These are phyloP conservation scores for Mucor piriformis DNA, from an alignment of 371 early-diverging fungal genomes.

Conservation along the genomic window DNA sequence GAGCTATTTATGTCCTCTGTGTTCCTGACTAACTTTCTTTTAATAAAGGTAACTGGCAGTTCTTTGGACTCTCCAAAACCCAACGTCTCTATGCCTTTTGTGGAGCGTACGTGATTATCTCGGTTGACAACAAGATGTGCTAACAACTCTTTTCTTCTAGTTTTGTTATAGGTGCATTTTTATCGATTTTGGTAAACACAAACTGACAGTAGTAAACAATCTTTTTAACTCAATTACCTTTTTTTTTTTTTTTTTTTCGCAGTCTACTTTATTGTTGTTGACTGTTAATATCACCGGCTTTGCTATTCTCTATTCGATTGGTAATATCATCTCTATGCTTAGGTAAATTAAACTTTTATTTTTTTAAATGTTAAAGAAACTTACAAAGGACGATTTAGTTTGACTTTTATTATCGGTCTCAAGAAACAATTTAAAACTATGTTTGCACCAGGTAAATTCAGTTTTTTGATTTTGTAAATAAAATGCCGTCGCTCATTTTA, in stretches of 20 bases:
- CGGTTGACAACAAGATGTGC: background rate
- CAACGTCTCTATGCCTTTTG: constrained; percentile 92
- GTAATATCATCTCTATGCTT: constrained; percentile 84
- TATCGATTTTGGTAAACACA: constrained; percentile 70
- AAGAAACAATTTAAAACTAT: constrained; percentile 83
- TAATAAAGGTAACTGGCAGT: constrained; percentile 47
- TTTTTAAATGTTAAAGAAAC: too few species aligned
- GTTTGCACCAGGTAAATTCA: constrained; percentile 69
- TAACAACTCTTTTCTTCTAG: constrained; percentile 28
- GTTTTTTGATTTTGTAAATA: too few species aligned
- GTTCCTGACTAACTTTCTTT: background rate
- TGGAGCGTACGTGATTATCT: constrained; percentile 51
- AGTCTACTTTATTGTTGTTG: constrained; percentile 70
- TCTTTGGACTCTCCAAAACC: constrained; percentile 69
- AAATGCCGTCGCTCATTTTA: background rate
- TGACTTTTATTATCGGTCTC: constrained; percentile 88
- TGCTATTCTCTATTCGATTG: constrained; percentile 88
- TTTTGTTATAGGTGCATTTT: constrained; percentile 73
- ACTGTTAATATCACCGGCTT: constrained; percentile 65
- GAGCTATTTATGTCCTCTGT: background rate
- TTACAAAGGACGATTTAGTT: too few species aligned
- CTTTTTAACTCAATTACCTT: background rate
- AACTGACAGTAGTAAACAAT: constrained; percentile 5
- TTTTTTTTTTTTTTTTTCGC: constrained; percentile 4
- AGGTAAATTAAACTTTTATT: constrained; percentile 58